These are phyloP conservation scores for Dissophora ornata DNA, from an alignment of 192 early-diverging fungal genomes.

Conservation along the genomic window DNA sequence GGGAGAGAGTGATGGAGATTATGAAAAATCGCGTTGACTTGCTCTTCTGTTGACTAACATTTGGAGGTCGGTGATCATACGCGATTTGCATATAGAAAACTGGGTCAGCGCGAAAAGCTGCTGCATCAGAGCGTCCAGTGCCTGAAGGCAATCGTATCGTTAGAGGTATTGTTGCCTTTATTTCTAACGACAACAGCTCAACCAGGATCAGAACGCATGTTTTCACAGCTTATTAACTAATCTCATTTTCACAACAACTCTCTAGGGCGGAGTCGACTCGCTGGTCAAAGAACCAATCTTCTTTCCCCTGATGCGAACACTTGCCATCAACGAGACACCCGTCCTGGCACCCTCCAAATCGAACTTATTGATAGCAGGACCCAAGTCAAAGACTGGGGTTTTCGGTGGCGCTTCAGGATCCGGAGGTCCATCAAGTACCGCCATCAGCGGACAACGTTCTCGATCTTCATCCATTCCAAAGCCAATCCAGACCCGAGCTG, in stretches of 20 bases:
- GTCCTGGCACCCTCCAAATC: background rate
- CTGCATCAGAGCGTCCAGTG: conserved; percentile 42
- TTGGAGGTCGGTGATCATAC: too few species aligned
- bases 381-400: conserved; percentile 25
- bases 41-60: background rate
- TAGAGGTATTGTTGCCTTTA: too few species aligned
- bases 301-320: conserved; percentile 32
- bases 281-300: conserved; percentile 22
- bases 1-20: too few species aligned
- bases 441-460: conserved; percentile 1
- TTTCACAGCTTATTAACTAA: background rate
- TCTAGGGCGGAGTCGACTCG: conserved; percentile 26
- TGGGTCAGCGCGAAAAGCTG: conserved; percentile 38
- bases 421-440: background rate
- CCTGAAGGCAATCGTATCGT: conserved; percentile 34
- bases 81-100: conserved; percentile 14
- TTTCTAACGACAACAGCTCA: too few species aligned
- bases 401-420: conserved; percentile 4
- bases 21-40: too few species aligned
- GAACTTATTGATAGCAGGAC: background rate
- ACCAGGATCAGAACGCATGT: too few species aligned
- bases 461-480: conserved; percentile 48
- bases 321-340: conserved; percentile 34
- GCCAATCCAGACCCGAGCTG: conserved; percentile 20
- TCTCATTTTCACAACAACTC: background rate